A percentile compares a stretch with the other conserved stretches of the same genome.
phyloP scores from a whole-genome alignment of 2,329 filamentous ascomycete species.

The Sporothrix inflata region DNA sequence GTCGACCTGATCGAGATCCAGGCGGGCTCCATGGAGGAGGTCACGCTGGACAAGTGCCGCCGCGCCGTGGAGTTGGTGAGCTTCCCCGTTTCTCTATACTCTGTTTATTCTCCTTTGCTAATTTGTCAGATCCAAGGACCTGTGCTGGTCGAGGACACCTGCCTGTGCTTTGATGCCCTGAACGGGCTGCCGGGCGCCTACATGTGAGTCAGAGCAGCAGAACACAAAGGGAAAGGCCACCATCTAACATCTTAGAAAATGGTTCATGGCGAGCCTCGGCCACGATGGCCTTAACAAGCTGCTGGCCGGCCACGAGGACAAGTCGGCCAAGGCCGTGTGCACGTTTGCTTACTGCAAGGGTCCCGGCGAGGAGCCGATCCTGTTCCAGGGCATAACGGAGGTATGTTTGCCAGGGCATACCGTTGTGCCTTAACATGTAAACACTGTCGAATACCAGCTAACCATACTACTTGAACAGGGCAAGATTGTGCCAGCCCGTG shows the following conservation, averaged over 20 bases:
- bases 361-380: constrained; percentile 77
- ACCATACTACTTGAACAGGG: constrained; percentile 48
- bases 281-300: constrained; percentile 87
- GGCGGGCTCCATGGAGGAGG: constrained; percentile 88
- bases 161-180: constrained; percentile 87
- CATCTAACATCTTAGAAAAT: constrained; percentile 66
- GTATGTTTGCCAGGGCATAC: constrained; percentile 46
- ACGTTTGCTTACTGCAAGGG: constrained; percentile 92
- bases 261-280: constrained; percentile 84
- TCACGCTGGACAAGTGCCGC: constrained; percentile 84
- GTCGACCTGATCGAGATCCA: constrained; percentile 89
- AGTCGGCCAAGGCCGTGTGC: constrained; percentile 89
- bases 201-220: constrained; percentile 64
- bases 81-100: neutral
- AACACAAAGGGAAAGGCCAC: neutral
- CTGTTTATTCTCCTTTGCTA: neutral
- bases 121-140: constrained; percentile 72
- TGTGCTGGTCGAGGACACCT: constrained; percentile 94
- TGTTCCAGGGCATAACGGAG: constrained; percentile 90
- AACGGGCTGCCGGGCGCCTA: constrained; percentile 93
- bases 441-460: neutral
- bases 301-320: constrained; percentile 84
- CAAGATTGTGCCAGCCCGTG: constrained; percentile 82
- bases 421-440: constrained; percentile 37
- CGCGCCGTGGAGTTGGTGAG: constrained; percentile 77